Base-by-base conservation (phyloP, 805 yeast genomes). In the Cyberlindnera americana region DNA sequence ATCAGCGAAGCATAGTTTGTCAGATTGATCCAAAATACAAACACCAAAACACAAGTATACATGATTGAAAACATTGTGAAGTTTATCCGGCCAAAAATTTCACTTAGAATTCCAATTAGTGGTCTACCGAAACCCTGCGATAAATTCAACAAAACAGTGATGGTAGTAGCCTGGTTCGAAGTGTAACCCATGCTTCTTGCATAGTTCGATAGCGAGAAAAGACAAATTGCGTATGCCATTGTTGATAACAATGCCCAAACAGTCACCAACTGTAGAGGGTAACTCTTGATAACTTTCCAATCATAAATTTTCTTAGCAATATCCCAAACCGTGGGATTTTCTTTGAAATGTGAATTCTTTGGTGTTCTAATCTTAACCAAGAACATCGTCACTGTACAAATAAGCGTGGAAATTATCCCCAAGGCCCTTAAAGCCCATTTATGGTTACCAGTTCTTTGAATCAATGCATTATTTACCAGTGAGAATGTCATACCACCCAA, bases 111-210 rank as follows among this genome's bases (percentile, higher is more conserved):
- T 1, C 80, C 81, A 52, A 73, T 64, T 11, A 53, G 8, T 2
- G 78, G 77, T 50, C 81, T 61, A 6, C 80, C 80, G 13, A 73
- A 44, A 6, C 65, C 59, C 50, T 75, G 80, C 0, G 69, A 64
- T 8, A 68, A 64, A 44, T 72, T 73, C 40, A 73, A 52, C 10
- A 69, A 60, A 1, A 75, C 76, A 3, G 73, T 67, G 26, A 70
- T 49, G 19, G 62, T 59, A 10, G 78, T 65, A 17, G 74, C 77
- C 37, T 73, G 67, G 19, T 59, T 54, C 10, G 62, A 40, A 0
- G 71, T 45, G 33, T 67, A 52, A 0, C 88, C 89, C 23, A 70
- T 53, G 18, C 71, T 62, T 12, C 62, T 64, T 2, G 73, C 71
- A 50, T 65, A 75, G 21, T 75, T 64, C 4, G 77, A 61, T 24